Conservation (phyloP, 1,139 yeast species). For the Kurtzmaniella natalensis region DNA sequence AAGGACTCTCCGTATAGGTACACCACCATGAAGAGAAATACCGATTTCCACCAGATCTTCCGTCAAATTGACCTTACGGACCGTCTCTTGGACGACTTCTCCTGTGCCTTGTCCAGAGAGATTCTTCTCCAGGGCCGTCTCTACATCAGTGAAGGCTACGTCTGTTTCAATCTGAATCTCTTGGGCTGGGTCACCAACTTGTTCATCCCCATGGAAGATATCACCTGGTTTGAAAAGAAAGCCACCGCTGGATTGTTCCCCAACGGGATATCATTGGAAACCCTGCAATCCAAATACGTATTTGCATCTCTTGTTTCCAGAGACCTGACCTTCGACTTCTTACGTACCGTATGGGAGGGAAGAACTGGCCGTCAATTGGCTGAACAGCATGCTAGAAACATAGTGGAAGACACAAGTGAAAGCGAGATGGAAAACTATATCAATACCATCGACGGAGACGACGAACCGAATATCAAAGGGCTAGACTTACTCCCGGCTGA, state of each 20-base stretch:
- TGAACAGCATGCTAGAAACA: constrained; percentile 6
- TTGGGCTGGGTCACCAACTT: constrained; percentile 90
- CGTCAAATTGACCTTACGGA: constrained; percentile 66
- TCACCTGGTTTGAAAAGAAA: constrained; percentile 70
- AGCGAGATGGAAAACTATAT: constrained; percentile 21
- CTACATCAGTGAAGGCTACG: constrained; percentile 72
- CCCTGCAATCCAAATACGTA: constrained; percentile 61
- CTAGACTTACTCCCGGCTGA: constrained; percentile 2
- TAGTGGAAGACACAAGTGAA: constrained; percentile 7
- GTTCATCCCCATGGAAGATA: constrained; percentile 67
- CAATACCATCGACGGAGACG: constrained; percentile 31
- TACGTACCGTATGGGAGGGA: constrained; percentile 55
- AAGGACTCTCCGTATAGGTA: constrained; percentile 38
- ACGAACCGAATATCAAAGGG: constrained; percentile 3
- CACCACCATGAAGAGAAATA: constrained; percentile 68
- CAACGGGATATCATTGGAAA: constrained; percentile 78
- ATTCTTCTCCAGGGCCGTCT: constrained; percentile 88
- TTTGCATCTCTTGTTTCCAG: constrained; percentile 88
- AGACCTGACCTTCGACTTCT: constrained; percentile 69
- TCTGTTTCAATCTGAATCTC: constrained; percentile 89
- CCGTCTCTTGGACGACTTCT: constrained; percentile 73
- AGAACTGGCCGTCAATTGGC: constrained; percentile 19
- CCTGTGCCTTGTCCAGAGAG: constrained; percentile 87
- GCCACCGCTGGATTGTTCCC: constrained; percentile 89
- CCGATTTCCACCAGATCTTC: constrained; percentile 77